Evolutionary conservation across 2,329 filamentous ascomycete species (phyloP).

Genomic region (Madurella mycetomatis): DNA sequence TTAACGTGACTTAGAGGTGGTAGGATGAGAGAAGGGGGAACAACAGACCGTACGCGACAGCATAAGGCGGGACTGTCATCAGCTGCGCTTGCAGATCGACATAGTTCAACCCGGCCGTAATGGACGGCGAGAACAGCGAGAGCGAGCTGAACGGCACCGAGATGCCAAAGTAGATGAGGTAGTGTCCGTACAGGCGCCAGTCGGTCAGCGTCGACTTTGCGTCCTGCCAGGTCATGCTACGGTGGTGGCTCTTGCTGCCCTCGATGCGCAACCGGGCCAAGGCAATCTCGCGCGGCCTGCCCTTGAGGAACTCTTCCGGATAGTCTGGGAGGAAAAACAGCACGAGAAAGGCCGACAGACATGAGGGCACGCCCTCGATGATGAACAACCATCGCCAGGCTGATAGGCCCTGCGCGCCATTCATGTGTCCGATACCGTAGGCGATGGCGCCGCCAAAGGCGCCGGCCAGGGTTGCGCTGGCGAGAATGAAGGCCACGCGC

Average conservation of each 20-base stretch:
- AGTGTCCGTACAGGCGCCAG: constrained; percentile 64
- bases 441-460: constrained; percentile 71
- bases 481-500: constrained; percentile 68
- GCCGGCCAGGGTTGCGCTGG: constrained; percentile 64
- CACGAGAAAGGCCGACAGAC: constrained; percentile 51
- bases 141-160: constrained; percentile 54
- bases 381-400: constrained; percentile 72
- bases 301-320: constrained; percentile 60
- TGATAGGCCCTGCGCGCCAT: constrained; percentile 53
- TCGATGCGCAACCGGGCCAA: constrained; percentile 41
- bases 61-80: constrained; percentile 64
- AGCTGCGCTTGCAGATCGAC: constrained; percentile 54
- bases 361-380: constrained; percentile 40
- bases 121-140: constrained; percentile 59
- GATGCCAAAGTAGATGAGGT: constrained; percentile 51
- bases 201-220: constrained; percentile 65
- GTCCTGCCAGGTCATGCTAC: constrained; percentile 60
- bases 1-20: no score
- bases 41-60: constrained; percentile 49
- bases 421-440: constrained; percentile 68
- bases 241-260: constrained; percentile 54
- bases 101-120: constrained; percentile 51
- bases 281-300: constrained; percentile 55
- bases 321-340: constrained; percentile 63
- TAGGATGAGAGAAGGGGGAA: neutral